Evolutionary conservation across 768 basidiomycete species (phyloP).

Genomic region (Coprinopsis sp.): DNA sequence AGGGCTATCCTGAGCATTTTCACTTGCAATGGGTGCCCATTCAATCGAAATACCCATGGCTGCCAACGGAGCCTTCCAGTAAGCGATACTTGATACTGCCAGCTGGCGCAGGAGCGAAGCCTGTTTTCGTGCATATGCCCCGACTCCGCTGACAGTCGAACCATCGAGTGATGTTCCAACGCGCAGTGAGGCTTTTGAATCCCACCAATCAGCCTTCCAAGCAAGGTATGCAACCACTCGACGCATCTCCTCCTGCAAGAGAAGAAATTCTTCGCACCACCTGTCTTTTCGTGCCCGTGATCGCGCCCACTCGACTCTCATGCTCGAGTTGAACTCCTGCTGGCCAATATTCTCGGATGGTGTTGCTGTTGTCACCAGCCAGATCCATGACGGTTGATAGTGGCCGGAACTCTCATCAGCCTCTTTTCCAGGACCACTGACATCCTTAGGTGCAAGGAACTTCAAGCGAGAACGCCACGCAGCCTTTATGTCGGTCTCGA

Average conservation of each 20-base stretch:
- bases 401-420: conserved; percentile 6
- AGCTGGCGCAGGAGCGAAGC: too few species aligned
- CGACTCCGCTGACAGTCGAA: too few species aligned
- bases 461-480: conserved; percentile 9
- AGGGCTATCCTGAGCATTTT: too few species aligned
- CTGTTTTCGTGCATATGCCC: too few species aligned
- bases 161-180: too few species aligned
- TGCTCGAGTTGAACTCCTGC: neutral
- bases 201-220: neutral
- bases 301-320: neutral
- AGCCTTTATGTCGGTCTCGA: conserved; percentile 13
- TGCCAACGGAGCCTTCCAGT: too few species aligned
- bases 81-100: too few species aligned
- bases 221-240: neutral
- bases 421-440: conserved; percentile 15
- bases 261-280: neutral
- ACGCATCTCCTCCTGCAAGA: conserved; percentile 1
- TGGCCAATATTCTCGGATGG: too few species aligned
- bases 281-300: neutral
- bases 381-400: conserved; percentile 21
- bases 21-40: too few species aligned
- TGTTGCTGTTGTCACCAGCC: conserved; percentile 9
- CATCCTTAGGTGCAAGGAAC: conserved; percentile 8
- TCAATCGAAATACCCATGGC: too few species aligned
- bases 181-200: neutral